These are phyloP conservation scores for Wakefieldia striispora DNA, from an alignment of 768 basidiomycete species.

Conservation along the genomic window DNA sequence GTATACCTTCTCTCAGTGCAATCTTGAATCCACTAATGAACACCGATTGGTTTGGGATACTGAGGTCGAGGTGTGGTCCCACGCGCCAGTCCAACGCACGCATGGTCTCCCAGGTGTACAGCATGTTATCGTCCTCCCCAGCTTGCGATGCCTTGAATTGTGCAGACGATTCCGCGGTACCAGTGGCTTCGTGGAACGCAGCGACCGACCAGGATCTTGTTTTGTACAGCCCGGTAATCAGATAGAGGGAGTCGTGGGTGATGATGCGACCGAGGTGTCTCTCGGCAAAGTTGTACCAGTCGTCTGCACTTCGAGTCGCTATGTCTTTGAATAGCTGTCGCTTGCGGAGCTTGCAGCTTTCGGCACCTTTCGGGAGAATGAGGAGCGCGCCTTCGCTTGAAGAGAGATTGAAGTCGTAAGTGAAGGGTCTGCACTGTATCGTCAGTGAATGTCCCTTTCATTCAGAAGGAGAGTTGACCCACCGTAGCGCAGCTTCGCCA, in stretches of 20 bases:
- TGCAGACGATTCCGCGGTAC: slow-evolving; percentile 2
- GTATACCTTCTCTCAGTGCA: slow-evolving; percentile 1
- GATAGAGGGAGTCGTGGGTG: slow-evolving; percentile 26
- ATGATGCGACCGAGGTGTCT: slow-evolving; percentile 8
- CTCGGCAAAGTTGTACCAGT: slow-evolving; percentile 29
- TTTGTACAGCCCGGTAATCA: slow-evolving; percentile 15
- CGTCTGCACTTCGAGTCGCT: slow-evolving; percentile 17
- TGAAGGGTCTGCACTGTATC: background rate
- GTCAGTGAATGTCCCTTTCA: background rate
- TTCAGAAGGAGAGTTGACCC: background rate
- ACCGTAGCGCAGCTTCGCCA: background rate
- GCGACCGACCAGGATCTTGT: slow-evolving; percentile 29
- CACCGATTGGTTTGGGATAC: slow-evolving; percentile 14
- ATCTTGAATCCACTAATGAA: slow-evolving; percentile 26
- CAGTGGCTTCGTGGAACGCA: slow-evolving; percentile 5
- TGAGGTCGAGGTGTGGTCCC: background rate
- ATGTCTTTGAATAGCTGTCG: slow-evolving; percentile 16
- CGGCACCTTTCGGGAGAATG: slow-evolving; percentile 30
- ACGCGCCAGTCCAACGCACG: slow-evolving; percentile 7
- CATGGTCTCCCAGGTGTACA: slow-evolving; percentile 14
- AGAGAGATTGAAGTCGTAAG: slow-evolving; percentile 12
- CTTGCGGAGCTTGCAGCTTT: slow-evolving; percentile 19
- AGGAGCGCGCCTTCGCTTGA: slow-evolving; percentile 30
- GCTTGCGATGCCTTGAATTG: slow-evolving; percentile 14
- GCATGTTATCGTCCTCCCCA: slow-evolving; percentile 3